A percentile compares a stretch with the other conserved stretches of the same genome.
phyloP scores from a whole-genome alignment of 2,329 filamentous ascomycete species.

The Fusarium virguliforme region DNA sequence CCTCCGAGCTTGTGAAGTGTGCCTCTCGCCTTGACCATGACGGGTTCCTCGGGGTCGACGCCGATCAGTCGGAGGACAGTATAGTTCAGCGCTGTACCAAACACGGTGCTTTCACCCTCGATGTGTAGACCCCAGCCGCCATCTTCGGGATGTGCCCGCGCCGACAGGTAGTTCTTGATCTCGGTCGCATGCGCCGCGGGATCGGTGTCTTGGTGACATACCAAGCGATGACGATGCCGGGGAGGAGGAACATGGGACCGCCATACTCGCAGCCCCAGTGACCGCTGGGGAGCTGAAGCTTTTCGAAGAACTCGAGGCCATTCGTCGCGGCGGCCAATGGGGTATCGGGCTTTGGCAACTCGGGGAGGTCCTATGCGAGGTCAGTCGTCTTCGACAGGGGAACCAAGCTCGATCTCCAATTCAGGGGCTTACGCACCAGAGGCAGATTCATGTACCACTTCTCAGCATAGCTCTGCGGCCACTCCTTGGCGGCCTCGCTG shows the following conservation, averaged over 20 bases:
- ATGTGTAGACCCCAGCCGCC: constrained; percentile 99
- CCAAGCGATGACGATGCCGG: constrained; percentile 87
- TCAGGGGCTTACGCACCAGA: constrained; percentile 68
- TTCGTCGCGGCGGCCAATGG: constrained; percentile 86
- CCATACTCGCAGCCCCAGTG: constrained; percentile 99
- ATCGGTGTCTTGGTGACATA: constrained; percentile 92
- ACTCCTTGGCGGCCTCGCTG: constrained; percentile 77
- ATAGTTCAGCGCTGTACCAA: constrained; percentile 93
- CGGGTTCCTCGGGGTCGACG: constrained; percentile 84
- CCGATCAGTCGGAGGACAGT: constrained; percentile 85
- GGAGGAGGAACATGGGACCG: constrained; percentile 95
- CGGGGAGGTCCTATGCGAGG: constrained; percentile 76
- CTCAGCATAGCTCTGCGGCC: constrained; percentile 92
- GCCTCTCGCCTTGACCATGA: constrained; percentile 87
- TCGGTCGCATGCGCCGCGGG: constrained; percentile 84
- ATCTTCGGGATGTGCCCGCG: constrained; percentile 86
- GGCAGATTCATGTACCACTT: constrained; percentile 89
- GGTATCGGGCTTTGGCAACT: constrained; percentile 78
- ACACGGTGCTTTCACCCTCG: constrained; percentile 91
- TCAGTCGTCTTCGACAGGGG: constrained; percentile 23
- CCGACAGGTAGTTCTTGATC: constrained; percentile 93
- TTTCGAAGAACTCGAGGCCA: constrained; percentile 88
- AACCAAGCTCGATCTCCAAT: neutral
- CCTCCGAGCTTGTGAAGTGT: constrained; percentile 90
- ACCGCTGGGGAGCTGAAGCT: constrained; percentile 88